Evolutionary conservation across 179 eudicot genomes (phyloP).

Genomic region (Drosera spatulata): DNA sequence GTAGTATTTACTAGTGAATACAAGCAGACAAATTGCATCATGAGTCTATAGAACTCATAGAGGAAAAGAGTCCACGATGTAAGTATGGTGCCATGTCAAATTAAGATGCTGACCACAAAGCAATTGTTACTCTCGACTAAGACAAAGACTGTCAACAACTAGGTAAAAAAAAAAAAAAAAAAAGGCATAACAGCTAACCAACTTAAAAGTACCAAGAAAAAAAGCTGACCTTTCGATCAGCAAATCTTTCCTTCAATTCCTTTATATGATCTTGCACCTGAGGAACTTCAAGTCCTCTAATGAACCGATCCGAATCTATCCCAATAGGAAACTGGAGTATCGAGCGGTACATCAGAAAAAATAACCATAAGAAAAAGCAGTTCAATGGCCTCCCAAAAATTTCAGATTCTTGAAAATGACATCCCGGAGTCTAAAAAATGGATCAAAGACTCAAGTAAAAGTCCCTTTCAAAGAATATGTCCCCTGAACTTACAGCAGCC

Average conservation of each 20-base stretch:
- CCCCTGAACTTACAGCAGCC: conserved; percentile 68
- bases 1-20: no score
- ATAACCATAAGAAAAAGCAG: conserved; percentile 6
- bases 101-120: no score
- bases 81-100: no score
- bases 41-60: no score
- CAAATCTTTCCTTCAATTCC: conserved; percentile 74
- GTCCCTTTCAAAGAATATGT: background rate
- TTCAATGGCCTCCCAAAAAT: background rate
- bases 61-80: no score
- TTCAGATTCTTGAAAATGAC: background rate
- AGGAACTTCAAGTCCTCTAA: conserved; percentile 64
- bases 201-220: background rate
- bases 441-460: conserved; percentile 3
- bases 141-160: no score
- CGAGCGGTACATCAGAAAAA: conserved; percentile 7
- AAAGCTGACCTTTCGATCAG: conserved; percentile 76
- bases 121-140: no score
- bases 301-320: conserved; percentile 90
- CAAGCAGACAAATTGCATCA: no score
- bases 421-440: background rate
- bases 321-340: conserved; percentile 88
- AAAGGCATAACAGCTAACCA: no score
- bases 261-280: conserved; percentile 71
- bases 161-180: no score